phyloP scores from a whole-genome alignment of 2,329 filamentous ascomycete genomes.

The Colletotrichum filicis region DNA sequence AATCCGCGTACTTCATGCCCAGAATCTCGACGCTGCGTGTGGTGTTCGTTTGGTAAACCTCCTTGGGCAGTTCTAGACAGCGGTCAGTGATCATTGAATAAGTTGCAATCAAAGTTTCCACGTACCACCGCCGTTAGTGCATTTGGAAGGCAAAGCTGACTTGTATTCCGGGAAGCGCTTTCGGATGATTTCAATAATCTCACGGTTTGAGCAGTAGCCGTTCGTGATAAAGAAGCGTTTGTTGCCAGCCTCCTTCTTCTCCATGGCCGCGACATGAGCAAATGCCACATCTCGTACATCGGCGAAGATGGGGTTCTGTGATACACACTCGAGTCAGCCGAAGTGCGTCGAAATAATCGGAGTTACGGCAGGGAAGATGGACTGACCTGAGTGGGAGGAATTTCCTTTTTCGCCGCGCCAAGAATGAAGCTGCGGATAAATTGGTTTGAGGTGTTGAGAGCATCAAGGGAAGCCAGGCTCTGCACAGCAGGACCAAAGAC shows the following conservation, averaged over 20 bases:
- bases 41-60: background rate
- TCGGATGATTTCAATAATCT: conserved; percentile 29
- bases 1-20: background rate
- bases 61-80: background rate
- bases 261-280: conserved; percentile 38
- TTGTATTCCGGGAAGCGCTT: background rate
- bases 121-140: background rate
- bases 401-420: background rate
- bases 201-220: conserved; percentile 35
- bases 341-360: background rate
- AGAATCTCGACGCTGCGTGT: background rate
- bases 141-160: background rate
- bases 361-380: background rate
- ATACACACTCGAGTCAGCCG: background rate
- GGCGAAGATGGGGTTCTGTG: conserved; percentile 13
- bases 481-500: conserved; percentile 1
- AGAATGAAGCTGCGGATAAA: background rate
- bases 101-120: too few relatives aligned
- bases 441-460: conserved; percentile 19
- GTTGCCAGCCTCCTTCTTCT: conserved; percentile 37
- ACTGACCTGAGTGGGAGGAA: background rate
- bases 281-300: conserved; percentile 41
- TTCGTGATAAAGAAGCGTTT: conserved; percentile 38
- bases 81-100: background rate
- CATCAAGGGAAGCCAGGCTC: background rate